phyloP scores from a whole-genome alignment of 352 stramenopile genomes.

The Pythium monospermum region DNA sequence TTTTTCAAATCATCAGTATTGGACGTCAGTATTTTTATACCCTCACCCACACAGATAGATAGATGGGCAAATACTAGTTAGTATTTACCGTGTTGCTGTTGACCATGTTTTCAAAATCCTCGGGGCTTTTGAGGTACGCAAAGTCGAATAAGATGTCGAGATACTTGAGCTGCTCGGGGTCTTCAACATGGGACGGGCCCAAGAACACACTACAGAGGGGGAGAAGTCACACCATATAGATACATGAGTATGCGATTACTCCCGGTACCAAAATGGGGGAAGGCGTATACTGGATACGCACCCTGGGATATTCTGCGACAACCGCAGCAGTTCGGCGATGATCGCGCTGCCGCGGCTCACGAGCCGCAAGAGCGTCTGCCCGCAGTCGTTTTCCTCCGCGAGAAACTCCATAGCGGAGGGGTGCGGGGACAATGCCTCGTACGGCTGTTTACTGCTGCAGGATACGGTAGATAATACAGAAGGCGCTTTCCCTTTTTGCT shows the following conservation, averaged over 20 bases:
- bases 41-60: too few species aligned
- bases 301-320: conserved; percentile 90
- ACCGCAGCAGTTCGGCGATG: conserved; percentile 89
- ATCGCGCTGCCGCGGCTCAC: conserved; percentile 89
- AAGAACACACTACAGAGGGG: conserved; percentile 63
- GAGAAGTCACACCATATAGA: too few species aligned
- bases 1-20: background rate
- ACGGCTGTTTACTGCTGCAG: too few species aligned
- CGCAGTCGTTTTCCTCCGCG: conserved; percentile 92
- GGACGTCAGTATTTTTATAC: background rate
- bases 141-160: conserved; percentile 95
- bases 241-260: too few species aligned
- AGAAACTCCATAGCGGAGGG: conserved; percentile 73
- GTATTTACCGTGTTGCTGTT: conserved; percentile 86
- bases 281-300: too few species aligned
- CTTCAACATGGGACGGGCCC: conserved; percentile 80
- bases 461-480: background rate
- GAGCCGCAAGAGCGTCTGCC: conserved; percentile 91
- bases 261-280: too few species aligned
- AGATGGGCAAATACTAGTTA: too few species aligned
- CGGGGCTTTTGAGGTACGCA: conserved; percentile 91
- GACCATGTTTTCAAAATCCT: conserved; percentile 93
- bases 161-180: conserved; percentile 88
- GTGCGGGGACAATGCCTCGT: background rate
- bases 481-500: background rate